Evolutionary conservation across 2,329 filamentous ascomycete genomes (phyloP).

Genomic region (Sarocladium brachiariae): DNA sequence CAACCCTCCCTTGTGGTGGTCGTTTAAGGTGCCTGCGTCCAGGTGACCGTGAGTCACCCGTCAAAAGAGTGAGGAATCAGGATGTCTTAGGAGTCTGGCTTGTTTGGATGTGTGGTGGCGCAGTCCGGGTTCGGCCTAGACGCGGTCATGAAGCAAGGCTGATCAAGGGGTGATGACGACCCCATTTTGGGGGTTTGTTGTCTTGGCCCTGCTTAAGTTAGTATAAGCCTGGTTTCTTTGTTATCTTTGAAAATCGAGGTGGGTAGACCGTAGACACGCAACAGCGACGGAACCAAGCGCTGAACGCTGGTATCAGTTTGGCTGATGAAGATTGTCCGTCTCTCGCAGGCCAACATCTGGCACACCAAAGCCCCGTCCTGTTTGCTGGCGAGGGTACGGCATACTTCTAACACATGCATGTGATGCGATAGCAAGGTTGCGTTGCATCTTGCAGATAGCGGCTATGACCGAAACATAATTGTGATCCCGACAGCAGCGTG

Average conservation of each 20-base stretch:
- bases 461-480: too few species aligned
- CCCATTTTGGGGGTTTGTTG: too few species aligned
- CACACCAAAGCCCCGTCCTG: background rate
- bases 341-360: too few species aligned
- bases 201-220: background rate
- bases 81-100: too few species aligned
- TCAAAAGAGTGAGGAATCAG: too few species aligned
- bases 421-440: constrained; percentile 6
- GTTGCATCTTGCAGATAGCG: background rate
- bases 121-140: constrained; percentile 7
- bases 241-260: constrained; percentile 7
- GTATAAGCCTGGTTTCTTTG: background rate
- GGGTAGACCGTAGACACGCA: background rate
- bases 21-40: constrained; percentile 5
- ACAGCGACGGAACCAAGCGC: constrained; percentile 8
- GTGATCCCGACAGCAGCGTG: too few species aligned
- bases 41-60: constrained; percentile 8
- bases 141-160: constrained; percentile 3
- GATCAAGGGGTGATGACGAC: constrained; percentile 6
- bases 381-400: too few species aligned
- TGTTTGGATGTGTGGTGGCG: constrained; percentile 4
- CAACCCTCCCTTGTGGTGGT: background rate
- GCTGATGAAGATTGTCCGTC: too few species aligned
- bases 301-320: too few species aligned
- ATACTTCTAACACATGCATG: background rate